These are phyloP conservation scores for Filobasidium floriforme DNA, from an alignment of 768 basidiomycete genomes.

Conservation along the genomic window DNA sequence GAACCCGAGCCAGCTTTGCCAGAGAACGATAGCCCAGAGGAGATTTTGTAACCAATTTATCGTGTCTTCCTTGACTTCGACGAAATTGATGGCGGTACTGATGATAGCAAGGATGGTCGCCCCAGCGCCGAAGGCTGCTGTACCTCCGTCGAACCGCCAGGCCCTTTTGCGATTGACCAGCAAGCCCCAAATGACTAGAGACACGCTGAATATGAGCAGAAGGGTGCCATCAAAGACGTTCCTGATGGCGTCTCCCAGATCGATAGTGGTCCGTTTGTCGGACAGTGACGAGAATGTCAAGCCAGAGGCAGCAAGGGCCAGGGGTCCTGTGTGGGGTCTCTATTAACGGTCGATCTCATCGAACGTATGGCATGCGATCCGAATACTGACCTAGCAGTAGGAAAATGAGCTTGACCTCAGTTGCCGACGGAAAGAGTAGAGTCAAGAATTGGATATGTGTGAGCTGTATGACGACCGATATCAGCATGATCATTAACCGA, in stretches of 20 bases:
- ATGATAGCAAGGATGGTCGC: conserved; percentile 73
- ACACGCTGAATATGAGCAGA: conserved; percentile 83
- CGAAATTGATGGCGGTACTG: conserved; percentile 72
- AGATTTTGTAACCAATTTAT: conserved; percentile 86
- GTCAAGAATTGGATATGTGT: conserved; percentile 98
- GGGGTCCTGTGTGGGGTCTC: conserved; percentile 53
- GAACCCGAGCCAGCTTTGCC: conserved; percentile 94
- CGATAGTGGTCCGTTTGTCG: conserved; percentile 46
- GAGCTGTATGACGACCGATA: conserved; percentile 52
- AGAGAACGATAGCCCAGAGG: conserved; percentile 83
- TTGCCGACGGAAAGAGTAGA: conserved; percentile 79
- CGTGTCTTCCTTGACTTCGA: conserved; percentile 80
- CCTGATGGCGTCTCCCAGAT: conserved; percentile 64
- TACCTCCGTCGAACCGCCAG: conserved; percentile 95
- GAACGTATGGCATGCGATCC: background rate
- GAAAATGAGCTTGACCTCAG: conserved; percentile 81
- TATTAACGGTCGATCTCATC: background rate
- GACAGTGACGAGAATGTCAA: conserved; percentile 76
- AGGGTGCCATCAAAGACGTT: conserved; percentile 95
- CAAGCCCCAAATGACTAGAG: conserved; percentile 88
- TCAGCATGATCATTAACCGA: background rate
- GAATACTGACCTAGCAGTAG: conserved; percentile 60
- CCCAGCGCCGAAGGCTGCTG: conserved; percentile 81
- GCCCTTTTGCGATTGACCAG: conserved; percentile 80
- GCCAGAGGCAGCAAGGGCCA: conserved; percentile 72